phyloP scores from a whole-genome alignment of 139 green algal genomes.

The Monoraphidium neglectum region DNA sequence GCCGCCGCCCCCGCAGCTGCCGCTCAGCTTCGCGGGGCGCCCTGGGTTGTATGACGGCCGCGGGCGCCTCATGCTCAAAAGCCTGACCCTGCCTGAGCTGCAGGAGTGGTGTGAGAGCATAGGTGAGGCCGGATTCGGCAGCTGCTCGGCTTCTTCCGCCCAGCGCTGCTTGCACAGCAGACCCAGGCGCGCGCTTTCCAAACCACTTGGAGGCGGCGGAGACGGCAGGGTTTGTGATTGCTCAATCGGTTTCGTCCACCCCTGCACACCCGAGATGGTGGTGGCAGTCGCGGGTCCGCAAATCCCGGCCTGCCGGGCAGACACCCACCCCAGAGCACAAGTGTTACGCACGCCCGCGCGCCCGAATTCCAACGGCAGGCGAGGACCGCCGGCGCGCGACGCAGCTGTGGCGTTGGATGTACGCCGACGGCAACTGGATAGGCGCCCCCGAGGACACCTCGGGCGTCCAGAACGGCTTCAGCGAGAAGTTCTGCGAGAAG shows the following conservation, averaged over 20 bases:
- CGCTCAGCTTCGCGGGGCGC: neutral
- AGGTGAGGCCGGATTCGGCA: too few species aligned
- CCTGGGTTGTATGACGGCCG: conserved; percentile 34
- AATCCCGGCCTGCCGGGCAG: too few species aligned
- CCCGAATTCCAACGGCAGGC: conserved; percentile 14
- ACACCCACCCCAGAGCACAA: too few species aligned
- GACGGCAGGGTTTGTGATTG: too few species aligned
- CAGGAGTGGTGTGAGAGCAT: conserved; percentile 64
- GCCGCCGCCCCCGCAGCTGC: neutral
- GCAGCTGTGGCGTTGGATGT: conserved; percentile 89
- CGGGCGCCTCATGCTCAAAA: conserved; percentile 64
- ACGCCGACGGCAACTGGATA: conserved; percentile 63
- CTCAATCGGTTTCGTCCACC: too few species aligned
- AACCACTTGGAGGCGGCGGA: too few species aligned
- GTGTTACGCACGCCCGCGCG: too few species aligned
- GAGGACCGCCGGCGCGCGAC: conserved; percentile 48
- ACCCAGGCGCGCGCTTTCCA: too few species aligned
- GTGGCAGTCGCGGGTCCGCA: too few species aligned
- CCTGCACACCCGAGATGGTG: too few species aligned
- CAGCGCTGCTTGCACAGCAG: too few species aligned
- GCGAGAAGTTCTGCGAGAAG: conserved; percentile 51
- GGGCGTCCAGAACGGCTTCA: conserved; percentile 59
- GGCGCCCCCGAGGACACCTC: conserved; percentile 51
- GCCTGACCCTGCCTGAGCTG: conserved; percentile 66
- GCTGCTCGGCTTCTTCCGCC: too few species aligned